Conservation (phyloP, 2,329 filamentous ascomycete species). For the Fusarium sp. region DNA sequence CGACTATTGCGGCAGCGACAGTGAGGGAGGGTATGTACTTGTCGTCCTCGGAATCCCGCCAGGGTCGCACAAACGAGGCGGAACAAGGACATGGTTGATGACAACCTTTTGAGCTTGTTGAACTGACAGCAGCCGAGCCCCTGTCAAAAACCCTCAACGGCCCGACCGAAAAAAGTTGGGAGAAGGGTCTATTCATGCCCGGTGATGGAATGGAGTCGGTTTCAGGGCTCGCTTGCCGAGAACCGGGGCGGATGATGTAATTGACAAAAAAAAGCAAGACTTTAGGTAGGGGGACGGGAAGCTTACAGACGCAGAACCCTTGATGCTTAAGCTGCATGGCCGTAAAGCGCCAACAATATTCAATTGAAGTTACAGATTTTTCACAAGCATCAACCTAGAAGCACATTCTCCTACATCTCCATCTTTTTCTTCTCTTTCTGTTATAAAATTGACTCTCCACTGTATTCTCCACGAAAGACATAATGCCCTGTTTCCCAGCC, state of each 20-base stretch:
- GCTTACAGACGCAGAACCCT: conserved; percentile 24
- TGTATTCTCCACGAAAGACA: too few relatives aligned
- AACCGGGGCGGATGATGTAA: conserved; percentile 35
- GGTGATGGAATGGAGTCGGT: background rate
- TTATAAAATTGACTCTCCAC: too few relatives aligned
- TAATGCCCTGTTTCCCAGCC: background rate
- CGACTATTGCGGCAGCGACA: background rate
- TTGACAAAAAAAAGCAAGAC: conserved; percentile 33
- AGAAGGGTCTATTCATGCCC: conserved; percentile 21
- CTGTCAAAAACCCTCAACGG: conserved; percentile 26
- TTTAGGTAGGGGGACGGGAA: background rate
- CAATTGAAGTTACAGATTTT: background rate
- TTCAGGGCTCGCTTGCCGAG: conserved; percentile 6
- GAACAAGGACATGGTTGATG: conserved; percentile 1
- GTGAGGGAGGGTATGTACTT: too few relatives aligned
- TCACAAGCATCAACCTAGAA: background rate
- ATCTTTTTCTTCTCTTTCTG: too few relatives aligned
- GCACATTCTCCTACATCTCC: background rate
- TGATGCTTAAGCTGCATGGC: conserved; percentile 2
- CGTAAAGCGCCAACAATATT: background rate
- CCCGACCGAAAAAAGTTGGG: conserved; percentile 21
- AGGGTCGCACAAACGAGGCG: conserved; percentile 1
- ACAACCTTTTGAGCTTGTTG: conserved; percentile 20
- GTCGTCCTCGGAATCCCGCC: conserved; percentile 15
- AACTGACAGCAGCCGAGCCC: conserved; percentile 16